Percentiles rank a stretch among this genome's conserved stretches.
Conservation (phyloP, 257 asterid genomes). For the Solanum arcanum region DNA sequence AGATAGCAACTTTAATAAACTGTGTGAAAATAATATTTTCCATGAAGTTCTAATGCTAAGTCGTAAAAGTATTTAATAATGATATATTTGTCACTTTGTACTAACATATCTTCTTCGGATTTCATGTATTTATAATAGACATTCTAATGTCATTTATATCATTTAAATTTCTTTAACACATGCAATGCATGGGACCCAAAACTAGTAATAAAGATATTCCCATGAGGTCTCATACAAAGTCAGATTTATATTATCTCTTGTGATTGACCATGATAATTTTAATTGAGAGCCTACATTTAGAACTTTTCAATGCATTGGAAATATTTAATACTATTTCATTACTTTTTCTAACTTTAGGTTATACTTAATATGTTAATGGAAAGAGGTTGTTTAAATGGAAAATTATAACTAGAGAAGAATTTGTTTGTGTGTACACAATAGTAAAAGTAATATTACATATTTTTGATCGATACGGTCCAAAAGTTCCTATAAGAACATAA, state of each 20-base stretch:
- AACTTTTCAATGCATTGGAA: background rate
- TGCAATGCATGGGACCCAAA: too few species aligned
- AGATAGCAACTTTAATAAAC: too few species aligned
- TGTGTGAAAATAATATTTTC: too few species aligned
- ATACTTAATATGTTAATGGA: too few species aligned
- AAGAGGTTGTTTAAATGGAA: background rate
- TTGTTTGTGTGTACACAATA: background rate
- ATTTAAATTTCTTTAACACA: too few species aligned
- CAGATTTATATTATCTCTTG: background rate
- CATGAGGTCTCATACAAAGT: background rate
- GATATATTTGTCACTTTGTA: too few species aligned
- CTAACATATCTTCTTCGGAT: too few species aligned
- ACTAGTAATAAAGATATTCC: background rate
- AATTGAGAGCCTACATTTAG: background rate
- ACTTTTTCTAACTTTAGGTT: too few species aligned
- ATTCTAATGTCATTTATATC: background rate
- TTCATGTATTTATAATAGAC: background rate
- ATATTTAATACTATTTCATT: too few species aligned
- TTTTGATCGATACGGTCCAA: background rate
- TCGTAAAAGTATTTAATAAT: too few species aligned
- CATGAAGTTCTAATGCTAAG: too few species aligned
- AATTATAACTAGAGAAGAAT: background rate
- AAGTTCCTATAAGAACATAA: too few species aligned
- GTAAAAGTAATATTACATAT: background rate
- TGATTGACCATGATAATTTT: background rate